A percentile compares a stretch with the other conserved stretches of the same genome.
Evolutionary conservation across 176 grass and related monocot species (phyloP).

Genomic region (Oryza glumipatula): DNA sequence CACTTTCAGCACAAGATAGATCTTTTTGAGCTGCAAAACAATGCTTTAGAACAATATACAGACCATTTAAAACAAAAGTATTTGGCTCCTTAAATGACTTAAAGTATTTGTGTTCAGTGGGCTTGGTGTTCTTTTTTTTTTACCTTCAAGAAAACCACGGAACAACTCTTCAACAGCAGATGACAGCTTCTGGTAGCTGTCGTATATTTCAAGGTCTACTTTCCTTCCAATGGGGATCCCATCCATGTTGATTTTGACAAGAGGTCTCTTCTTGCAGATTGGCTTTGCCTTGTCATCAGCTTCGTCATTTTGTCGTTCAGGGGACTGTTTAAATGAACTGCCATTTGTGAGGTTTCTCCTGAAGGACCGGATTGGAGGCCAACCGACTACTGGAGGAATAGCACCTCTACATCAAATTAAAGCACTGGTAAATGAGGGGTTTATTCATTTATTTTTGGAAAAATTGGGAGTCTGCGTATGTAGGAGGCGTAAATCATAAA

Average conservation of each 20-base stretch:
- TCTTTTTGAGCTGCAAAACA: constrained; percentile 62
- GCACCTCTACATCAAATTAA: constrained; percentile 51
- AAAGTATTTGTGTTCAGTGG: neutral
- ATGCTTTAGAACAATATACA: neutral
- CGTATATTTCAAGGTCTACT: constrained; percentile 59
- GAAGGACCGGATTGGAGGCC: constrained; percentile 88
- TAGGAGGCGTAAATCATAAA: neutral
- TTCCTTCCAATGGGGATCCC: constrained; percentile 96
- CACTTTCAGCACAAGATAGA: constrained; percentile 39
- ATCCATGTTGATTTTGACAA: constrained; percentile 99
- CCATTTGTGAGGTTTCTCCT: constrained; percentile 77
- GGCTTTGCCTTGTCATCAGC: constrained; percentile 34
- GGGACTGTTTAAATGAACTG: constrained; percentile 63
- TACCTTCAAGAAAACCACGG: constrained; percentile 73
- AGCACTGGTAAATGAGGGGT: constrained; percentile 1
- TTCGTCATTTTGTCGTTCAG: constrained; percentile 51
- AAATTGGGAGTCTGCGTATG: neutral
- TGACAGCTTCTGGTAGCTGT: constrained; percentile 68
- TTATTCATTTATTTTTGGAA: neutral
- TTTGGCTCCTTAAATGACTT: neutral
- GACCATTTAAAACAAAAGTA: neutral
- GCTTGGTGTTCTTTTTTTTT: neutral
- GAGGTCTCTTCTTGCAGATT: constrained; percentile 53
- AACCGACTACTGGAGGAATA: constrained; percentile 78
- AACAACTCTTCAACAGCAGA: constrained; percentile 73